Conservation (phyloP, 768 basidiomycete genomes). For the Amanita brunnescens region DNA sequence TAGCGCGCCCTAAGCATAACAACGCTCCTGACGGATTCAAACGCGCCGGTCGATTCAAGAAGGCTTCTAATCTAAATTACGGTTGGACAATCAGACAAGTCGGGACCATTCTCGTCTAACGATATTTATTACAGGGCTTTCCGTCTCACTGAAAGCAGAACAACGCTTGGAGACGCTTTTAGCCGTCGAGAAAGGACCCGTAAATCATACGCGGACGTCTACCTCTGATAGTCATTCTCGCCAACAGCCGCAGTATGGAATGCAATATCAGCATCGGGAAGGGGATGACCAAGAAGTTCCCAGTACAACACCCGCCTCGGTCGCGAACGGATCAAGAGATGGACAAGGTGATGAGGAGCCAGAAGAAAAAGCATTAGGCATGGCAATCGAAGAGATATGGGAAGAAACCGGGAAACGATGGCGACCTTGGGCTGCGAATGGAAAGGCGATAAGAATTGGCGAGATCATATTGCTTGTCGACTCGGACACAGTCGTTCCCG, state of each 20-base stretch:
- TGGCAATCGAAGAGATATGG: slow-evolving; percentile 68
- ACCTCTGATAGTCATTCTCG: slow-evolving; percentile 1
- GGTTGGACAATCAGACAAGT: slow-evolving; percentile 16
- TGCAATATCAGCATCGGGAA: slow-evolving; percentile 56
- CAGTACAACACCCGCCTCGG: background rate
- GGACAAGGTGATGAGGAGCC: slow-evolving; percentile 33
- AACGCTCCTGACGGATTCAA: slow-evolving; percentile 43
- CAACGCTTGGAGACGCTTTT: slow-evolving; percentile 40
- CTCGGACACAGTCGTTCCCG: slow-evolving; percentile 69
- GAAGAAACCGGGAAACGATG: slow-evolving; percentile 42
- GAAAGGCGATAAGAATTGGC: slow-evolving; percentile 58
- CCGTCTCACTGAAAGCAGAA: slow-evolving; percentile 54
- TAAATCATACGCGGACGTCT: background rate
- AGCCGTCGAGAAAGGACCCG: slow-evolving; percentile 8
- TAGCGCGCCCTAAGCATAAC: slow-evolving; percentile 67
- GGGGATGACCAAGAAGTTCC: slow-evolving; percentile 43
- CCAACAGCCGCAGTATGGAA: slow-evolving; percentile 37
- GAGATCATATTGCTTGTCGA: slow-evolving; percentile 76
- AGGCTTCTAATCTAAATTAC: slow-evolving; percentile 90
- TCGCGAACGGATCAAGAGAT: slow-evolving; percentile 16
- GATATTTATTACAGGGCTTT: slow-evolving; percentile 31
- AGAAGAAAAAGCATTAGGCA: slow-evolving; percentile 61
- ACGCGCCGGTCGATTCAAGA: slow-evolving; percentile 85
- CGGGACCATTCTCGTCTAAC: background rate
- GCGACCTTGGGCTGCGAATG: slow-evolving; percentile 71